phyloP scores from a whole-genome alignment of 2,329 filamentous ascomycete genomes.

The Beauveria sp. region DNA sequence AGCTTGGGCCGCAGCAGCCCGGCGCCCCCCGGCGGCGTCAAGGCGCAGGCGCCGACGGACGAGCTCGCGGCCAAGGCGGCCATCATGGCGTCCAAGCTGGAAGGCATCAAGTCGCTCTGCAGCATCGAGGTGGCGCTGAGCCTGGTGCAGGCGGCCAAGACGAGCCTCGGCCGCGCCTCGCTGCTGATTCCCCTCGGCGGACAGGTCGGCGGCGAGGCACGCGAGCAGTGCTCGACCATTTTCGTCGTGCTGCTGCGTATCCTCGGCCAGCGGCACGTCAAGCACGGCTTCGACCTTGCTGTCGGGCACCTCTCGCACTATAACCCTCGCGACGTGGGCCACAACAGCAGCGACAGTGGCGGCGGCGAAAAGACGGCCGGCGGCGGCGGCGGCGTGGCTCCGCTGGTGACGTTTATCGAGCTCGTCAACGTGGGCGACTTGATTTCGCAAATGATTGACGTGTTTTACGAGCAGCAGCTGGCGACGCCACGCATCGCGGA shows the following conservation, averaged over 20 bases:
- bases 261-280: constrained; percentile 79
- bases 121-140: constrained; percentile 92
- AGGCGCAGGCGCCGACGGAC: constrained; percentile 77
- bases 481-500: constrained; percentile 75
- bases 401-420: constrained; percentile 91
- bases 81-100: constrained; percentile 87
- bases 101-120: constrained; percentile 91
- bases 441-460: constrained; percentile 97
- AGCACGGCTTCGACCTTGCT: constrained; percentile 87
- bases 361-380: constrained; percentile 45
- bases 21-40: constrained; percentile 34
- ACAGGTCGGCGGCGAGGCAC: constrained; percentile 72
- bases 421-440: constrained; percentile 96
- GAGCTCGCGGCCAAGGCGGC: constrained; percentile 96
- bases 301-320: constrained; percentile 87
- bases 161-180: constrained; percentile 76
- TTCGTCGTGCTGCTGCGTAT: constrained; percentile 81
- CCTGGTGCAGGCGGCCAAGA: constrained; percentile 81
- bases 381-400: constrained; percentile 51
- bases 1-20: constrained; percentile 31
- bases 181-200: constrained; percentile 76
- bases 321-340: constrained; percentile 74
- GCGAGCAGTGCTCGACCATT: constrained; percentile 81
- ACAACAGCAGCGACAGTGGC: constrained; percentile 33
- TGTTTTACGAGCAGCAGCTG: constrained; percentile 96